These are phyloP conservation scores for Rhizopus sp. DNA, from an alignment of 371 early-diverging fungal species.

Conservation along the genomic window DNA sequence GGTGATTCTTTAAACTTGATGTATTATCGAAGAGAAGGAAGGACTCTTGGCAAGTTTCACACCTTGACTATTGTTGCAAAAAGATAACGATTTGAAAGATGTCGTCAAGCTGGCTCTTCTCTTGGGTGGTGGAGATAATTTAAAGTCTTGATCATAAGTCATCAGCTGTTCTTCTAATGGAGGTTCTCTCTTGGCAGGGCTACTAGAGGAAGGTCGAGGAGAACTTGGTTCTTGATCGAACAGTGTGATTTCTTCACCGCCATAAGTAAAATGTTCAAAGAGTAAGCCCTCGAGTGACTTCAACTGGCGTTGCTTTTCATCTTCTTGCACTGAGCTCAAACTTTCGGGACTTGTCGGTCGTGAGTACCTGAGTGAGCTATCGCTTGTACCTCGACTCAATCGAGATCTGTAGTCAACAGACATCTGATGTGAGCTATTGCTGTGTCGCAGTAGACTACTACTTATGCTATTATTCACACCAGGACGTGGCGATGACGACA, in stretches of 20 bases:
- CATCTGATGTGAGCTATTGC: neutral
- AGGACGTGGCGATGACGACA: neutral
- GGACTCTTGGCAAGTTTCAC: conserved; percentile 18
- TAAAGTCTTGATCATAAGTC: conserved; percentile 20
- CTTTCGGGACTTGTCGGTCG: neutral
- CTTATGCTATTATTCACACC: too few species aligned
- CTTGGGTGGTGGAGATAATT: conserved; percentile 21
- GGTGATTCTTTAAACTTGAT: conserved; percentile 4
- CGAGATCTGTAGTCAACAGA: neutral
- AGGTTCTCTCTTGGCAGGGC: neutral
- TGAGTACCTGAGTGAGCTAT: neutral
- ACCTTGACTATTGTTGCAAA: conserved; percentile 8
- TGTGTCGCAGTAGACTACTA: neutral
- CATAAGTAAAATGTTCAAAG: conserved; percentile 36
- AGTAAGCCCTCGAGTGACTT: conserved; percentile 17
- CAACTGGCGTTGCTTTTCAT: neutral
- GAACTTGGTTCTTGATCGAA: conserved; percentile 13
- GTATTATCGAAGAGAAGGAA: conserved; percentile 25
- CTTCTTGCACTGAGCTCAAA: neutral
- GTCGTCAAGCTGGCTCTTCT: conserved; percentile 24
- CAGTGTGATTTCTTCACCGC: conserved; percentile 27
- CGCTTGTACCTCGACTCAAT: neutral
- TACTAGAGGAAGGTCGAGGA: conserved; percentile 2
- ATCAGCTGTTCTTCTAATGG: neutral
- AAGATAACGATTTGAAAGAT: conserved; percentile 13